These are phyloP conservation scores for Piromyces sp. DNA, from an alignment of 192 early-diverging fungal genomes.

Conservation along the genomic window DNA sequence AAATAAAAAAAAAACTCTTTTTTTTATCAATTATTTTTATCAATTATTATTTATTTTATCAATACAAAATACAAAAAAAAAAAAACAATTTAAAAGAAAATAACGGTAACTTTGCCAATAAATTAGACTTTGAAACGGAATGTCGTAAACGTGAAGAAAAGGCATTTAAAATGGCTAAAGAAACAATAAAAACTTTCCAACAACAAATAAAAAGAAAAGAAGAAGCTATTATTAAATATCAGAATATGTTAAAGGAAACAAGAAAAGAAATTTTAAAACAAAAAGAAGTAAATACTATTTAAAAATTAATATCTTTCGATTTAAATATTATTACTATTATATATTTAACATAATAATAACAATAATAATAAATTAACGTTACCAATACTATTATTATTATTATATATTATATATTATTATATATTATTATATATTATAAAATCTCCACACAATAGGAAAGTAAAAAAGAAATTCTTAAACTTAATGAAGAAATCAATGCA, in stretches of 20 bases:
- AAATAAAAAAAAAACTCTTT: too few species aligned
- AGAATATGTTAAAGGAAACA: background rate
- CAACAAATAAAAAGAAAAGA: background rate
- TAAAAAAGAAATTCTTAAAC: background rate
- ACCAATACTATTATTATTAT: too few species aligned
- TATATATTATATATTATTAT: too few species aligned
- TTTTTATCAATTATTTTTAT: too few species aligned
- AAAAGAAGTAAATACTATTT: background rate
- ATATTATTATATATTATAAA: too few species aligned
- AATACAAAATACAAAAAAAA: too few species aligned
- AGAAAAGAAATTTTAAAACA: background rate
- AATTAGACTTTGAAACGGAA: background rate
- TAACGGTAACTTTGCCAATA: background rate
- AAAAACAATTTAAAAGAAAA: too few species aligned
- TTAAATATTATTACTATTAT: too few species aligned
- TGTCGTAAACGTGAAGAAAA: background rate
- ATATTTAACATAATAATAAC: too few species aligned
- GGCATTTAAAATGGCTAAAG: background rate
- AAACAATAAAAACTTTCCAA: background rate
- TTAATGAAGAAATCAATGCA: background rate
- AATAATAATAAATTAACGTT: too few species aligned
- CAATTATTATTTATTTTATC: too few species aligned
- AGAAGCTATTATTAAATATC: background rate
- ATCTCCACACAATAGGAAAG: background rate
- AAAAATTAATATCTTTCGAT: too few species aligned